Base-by-base conservation (phyloP, 768 basidiomycete species). In the Terana coerulea region DNA sequence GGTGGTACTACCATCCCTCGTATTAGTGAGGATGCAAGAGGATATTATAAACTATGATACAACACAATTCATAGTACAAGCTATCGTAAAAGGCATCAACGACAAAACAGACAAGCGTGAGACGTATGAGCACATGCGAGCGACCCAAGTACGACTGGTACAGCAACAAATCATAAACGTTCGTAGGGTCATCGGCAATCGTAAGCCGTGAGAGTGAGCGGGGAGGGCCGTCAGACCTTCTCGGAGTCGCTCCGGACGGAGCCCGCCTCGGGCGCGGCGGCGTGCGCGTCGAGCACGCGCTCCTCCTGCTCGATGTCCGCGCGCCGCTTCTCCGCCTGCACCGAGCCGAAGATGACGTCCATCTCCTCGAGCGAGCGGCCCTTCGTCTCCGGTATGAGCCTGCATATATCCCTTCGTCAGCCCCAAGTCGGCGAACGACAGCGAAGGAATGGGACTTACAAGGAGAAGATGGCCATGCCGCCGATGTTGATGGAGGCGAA, bases 401-500 rank as follows among this genome's bases (percentile, higher is more conserved):
- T 74, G 46, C 17, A 24, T 21, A 22, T 30, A 22, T 10, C 78
- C n/a, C 77, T 49, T 77, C 76, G 59, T 80, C 78, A 58, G 34
- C 35, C n/a, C 3, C 2, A n/a, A n/a, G n/a, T n/a, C n/a, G 47
- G 53, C 8, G 21, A 17, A 25, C 22, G 22, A 12, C 22, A n/a
- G 22, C 12, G 34, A 15, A 4, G 30, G 19, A 12, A 31, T 21
- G 34, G 17, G 28, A 66, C 77, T 59, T 54, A 87, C 83, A 84
- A 62, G 0, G 86, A 71, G 65, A 91, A 90, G 11, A 72, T 63
- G 26, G 71, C 82, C 83, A 88, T 85, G 15, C 77, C 88, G 30
- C 72, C 79, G 34, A 89, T 72, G 67, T 91, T 88, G 67, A 91
- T 77, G 21, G 86, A 72, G 1, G 73, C 88, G 61, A 89, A 90